Base-by-base conservation (phyloP, 352 stramenopile genomes). In the Pythium pyrilobum region DNA sequence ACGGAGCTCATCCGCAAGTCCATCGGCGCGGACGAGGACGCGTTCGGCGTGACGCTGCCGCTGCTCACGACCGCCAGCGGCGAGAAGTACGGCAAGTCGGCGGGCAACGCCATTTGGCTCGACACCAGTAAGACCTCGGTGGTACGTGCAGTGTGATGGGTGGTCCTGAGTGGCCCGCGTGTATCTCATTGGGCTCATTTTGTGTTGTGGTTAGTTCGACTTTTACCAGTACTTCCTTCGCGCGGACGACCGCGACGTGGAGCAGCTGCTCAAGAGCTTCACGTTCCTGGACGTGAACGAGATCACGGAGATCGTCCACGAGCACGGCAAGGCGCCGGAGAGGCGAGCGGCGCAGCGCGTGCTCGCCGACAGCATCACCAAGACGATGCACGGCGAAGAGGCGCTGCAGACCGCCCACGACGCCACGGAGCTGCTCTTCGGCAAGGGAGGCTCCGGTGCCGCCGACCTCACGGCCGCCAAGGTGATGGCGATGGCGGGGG, bases 31-130 rank as follows among this genome's bases (percentile, higher is more conserved):
- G 47, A 43, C 12, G 38, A 90, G 64, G 81, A 93, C 39, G 79
- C 97, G 12, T 98, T 97, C 67, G 97, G 94, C 1, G 71, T 98
- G 43, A 99, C 97, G 23, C 85, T 98, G 47, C 88, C 95, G 16
- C 76, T 99, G 38, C 89, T 99, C 33, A 99, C 96, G 39, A 99
- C 95, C 8, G 85, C 81, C 6, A 87, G 96, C 40, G 97, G 97
- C 47, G 96, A 98, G 61, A 99, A 99, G 72, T 99, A 99, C 76
- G 97, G 97, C 53, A 99, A 99, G 74, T 99, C 96, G 13, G 97
- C 96, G 3, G 90, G 90, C 33, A 98, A 98, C 45, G 97, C 97
- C 3, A 83, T 99, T 49, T 99, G 97, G 97, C 73, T 99, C 13
- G 97, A 99, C 67, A 58, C 78, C 2, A 81, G 93, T 32, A 96